Evolutionary conservation across 257 asterid species (phyloP).

Genomic region (Lycium ferocissimum): DNA sequence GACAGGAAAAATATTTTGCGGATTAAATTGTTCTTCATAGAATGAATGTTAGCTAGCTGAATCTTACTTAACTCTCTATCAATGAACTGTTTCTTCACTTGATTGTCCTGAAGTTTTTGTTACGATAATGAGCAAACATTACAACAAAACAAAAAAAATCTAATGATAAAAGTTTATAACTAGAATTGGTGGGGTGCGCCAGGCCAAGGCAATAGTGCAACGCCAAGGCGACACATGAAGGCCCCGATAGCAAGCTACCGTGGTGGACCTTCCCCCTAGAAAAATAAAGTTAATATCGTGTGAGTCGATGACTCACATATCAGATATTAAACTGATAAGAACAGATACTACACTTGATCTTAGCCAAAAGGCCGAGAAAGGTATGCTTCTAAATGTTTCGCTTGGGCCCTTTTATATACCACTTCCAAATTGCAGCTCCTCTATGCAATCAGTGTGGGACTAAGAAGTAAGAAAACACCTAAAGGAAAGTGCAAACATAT

Average conservation of each 20-base stretch:
- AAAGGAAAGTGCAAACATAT: too few species aligned
- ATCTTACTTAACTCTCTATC: too few species aligned
- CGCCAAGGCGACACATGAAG: neutral
- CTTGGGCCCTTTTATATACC: too few species aligned
- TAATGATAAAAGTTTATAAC: neutral
- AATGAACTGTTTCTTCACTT: too few species aligned
- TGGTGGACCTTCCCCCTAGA: neutral
- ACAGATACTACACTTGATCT: slow-evolving; percentile 83
- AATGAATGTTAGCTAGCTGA: too few species aligned
- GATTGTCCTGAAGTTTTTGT: too few species aligned
- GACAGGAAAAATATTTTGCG: too few species aligned
- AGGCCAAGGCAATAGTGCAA: neutral
- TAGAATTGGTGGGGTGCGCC: slow-evolving; percentile 13
- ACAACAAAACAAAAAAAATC: neutral
- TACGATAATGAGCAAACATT: too few species aligned
- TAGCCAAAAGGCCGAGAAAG: slow-evolving; percentile 84
- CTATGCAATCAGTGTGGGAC: too few species aligned
- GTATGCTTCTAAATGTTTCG: slow-evolving; percentile 42
- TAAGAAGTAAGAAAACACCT: too few species aligned
- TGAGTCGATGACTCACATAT: neutral
- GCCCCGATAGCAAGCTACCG: neutral
- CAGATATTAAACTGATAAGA: slow-evolving; percentile 52
- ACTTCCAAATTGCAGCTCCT: too few species aligned
- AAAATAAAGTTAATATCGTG: neutral
- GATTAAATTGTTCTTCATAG: too few species aligned